phyloP scores from a whole-genome alignment of 805 yeast genomes.

The Spathaspora gorwiae region DNA sequence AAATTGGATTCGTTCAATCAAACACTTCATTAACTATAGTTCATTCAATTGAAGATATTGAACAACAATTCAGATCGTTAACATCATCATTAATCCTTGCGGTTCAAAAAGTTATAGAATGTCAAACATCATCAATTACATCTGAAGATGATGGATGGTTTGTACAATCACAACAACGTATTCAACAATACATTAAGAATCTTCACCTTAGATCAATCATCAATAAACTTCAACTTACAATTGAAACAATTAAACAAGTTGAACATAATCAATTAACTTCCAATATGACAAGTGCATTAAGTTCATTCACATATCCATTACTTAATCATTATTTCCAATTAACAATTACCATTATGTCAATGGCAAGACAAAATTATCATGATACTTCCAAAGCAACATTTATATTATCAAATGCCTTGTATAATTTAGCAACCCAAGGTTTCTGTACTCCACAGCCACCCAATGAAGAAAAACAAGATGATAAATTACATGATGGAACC shows the following conservation, averaged over 20 bases:
- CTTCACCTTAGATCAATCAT: conserved; percentile 38
- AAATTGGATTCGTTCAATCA: conserved; percentile 16
- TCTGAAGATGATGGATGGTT: conserved; percentile 69
- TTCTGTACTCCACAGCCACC: conserved; percentile 91
- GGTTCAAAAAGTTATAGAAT: conserved; percentile 54
- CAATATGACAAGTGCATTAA: conserved; percentile 40
- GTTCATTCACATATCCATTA: conserved; percentile 59
- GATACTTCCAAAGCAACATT: conserved; percentile 59
- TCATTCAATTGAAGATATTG: conserved; percentile 35
- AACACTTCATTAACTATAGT: conserved; percentile 18
- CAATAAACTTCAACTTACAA: conserved; percentile 28
- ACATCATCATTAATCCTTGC: conserved; percentile 59
- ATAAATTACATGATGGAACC: conserved; percentile 75
- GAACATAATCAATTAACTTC: conserved; percentile 39
- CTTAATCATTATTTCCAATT: conserved; percentile 55
- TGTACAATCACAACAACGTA: conserved; percentile 40
- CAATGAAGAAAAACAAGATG: conserved; percentile 52
- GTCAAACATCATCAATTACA: conserved; percentile 25
- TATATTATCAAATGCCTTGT: conserved; percentile 51
- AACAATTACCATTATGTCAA: conserved; percentile 37
- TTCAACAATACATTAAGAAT: conserved; percentile 38
- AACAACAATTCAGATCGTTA: conserved; percentile 45
- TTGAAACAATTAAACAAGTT: conserved; percentile 28
- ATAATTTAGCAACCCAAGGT: conserved; percentile 68
- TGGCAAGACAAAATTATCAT: conserved; percentile 45